A percentile compares a stretch with the other conserved stretches of the same genome.
These are phyloP conservation scores for Gossypium thurberi DNA, from an alignment of 345 rosid genomes.

Conservation along the genomic window DNA sequence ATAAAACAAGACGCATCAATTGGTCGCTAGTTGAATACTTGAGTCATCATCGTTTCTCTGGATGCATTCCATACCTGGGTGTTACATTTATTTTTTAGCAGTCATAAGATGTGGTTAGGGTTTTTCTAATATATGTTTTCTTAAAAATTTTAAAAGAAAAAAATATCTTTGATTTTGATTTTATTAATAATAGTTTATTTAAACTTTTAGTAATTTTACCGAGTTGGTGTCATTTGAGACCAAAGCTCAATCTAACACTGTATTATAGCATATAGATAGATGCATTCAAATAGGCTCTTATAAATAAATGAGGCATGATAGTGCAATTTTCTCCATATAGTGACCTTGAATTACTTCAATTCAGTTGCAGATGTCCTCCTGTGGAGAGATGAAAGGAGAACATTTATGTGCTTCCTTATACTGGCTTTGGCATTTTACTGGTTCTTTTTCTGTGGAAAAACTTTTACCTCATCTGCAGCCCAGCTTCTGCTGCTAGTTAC, in stretches of 20 bases:
- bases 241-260: not conserved
- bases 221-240: no score
- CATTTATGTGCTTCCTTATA: constrained; percentile 53
- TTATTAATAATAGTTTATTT: no score
- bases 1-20: not conserved
- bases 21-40: not conserved
- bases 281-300: not conserved
- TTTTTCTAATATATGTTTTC: no score
- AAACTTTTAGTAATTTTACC: no score
- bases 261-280: not conserved
- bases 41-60: not conserved
- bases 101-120: no score
- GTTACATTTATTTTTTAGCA: no score
- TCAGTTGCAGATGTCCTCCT: constrained; percentile 84
- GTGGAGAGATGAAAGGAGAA: constrained; percentile 88
- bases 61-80: no score
- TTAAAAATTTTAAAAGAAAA: no score
- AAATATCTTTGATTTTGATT: no score
- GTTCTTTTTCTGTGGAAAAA: constrained; percentile 68
- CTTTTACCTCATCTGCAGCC: constrained; percentile 64
- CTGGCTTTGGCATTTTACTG: constrained; percentile 57
- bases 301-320: not conserved
- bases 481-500: constrained; percentile 51
- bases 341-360: constrained; percentile 20
- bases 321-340: constrained; percentile 2